Conservation (phyloP, 192 early-diverging fungal genomes). For the Chytriomyces confervae region DNA sequence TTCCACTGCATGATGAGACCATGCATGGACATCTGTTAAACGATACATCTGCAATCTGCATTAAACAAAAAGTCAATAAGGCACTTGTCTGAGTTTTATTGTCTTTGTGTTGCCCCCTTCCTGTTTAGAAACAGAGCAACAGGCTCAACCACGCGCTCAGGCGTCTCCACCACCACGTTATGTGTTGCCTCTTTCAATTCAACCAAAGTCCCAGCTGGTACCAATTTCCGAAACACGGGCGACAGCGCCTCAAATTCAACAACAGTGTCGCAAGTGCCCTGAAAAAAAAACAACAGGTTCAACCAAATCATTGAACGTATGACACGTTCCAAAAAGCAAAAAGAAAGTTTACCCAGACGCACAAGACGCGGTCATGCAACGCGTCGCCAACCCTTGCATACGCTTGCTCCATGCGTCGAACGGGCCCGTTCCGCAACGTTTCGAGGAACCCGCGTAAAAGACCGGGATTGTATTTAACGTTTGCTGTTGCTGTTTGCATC, state of each 20-base stretch:
- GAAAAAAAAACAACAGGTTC: too few relatives aligned
- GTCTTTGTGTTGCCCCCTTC: too few relatives aligned
- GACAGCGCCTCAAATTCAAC: not conserved
- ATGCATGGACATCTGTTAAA: too few relatives aligned
- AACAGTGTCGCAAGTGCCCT: not conserved
- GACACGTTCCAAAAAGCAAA: too few relatives aligned
- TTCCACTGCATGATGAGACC: too few relatives aligned
- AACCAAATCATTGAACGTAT: too few relatives aligned
- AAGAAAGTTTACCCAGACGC: conserved; percentile 3
- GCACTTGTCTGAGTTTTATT: too few relatives aligned
- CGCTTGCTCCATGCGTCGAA: not conserved
- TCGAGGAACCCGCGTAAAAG: conserved; percentile 6
- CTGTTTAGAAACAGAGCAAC: too few relatives aligned
- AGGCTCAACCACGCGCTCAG: too few relatives aligned
- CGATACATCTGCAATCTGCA: too few relatives aligned
- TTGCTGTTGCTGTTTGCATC: not conserved
- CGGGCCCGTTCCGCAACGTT: conserved; percentile 18
- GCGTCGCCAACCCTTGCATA: not conserved
- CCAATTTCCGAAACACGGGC: not conserved
- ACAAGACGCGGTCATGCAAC: conserved; percentile 3
- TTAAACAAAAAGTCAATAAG: too few relatives aligned
- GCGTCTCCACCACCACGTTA: too few relatives aligned
- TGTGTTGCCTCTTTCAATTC: not conserved
- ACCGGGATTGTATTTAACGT: conserved; percentile 3
- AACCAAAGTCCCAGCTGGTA: conserved; percentile 1